A percentile compares a stretch with the other conserved stretches of the same genome.
Evolutionary conservation across 2,329 filamentous ascomycete species (phyloP).

Genomic region (Scytalidium sp.): DNA sequence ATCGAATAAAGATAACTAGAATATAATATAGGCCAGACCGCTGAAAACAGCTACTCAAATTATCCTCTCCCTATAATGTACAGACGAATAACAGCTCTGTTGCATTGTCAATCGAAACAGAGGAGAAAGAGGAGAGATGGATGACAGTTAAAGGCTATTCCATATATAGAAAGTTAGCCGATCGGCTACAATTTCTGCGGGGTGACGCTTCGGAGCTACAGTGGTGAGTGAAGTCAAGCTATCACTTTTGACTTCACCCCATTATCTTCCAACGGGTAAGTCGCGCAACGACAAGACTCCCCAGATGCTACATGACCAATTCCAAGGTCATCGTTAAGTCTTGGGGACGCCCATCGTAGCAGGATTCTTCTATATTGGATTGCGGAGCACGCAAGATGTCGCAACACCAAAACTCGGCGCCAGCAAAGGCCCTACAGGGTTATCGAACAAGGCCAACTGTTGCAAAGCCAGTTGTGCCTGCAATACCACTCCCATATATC

Average conservation of each 20-base stretch:
- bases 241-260: neutral
- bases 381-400: constrained; percentile 19
- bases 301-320: constrained; percentile 30
- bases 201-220: neutral
- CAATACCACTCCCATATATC: constrained; percentile 29
- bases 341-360: constrained; percentile 30
- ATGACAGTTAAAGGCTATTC: neutral
- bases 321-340: constrained; percentile 30
- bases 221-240: neutral
- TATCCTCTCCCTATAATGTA: neutral
- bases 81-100: neutral
- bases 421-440: constrained; percentile 26
- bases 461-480: constrained; percentile 24
- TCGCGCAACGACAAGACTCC: constrained; percentile 21
- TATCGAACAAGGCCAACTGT: constrained; percentile 22
- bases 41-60: too few relatives aligned
- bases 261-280: constrained; percentile 4
- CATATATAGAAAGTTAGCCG: neutral
- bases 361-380: constrained; percentile 2
- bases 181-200: neutral
- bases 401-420: constrained; percentile 19
- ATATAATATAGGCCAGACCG: too few relatives aligned
- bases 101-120: neutral
- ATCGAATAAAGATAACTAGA: too few relatives aligned
- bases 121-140: neutral